Base-by-base conservation (phyloP, 2,329 filamentous ascomycete species). In the Beauveria asiatica region DNA sequence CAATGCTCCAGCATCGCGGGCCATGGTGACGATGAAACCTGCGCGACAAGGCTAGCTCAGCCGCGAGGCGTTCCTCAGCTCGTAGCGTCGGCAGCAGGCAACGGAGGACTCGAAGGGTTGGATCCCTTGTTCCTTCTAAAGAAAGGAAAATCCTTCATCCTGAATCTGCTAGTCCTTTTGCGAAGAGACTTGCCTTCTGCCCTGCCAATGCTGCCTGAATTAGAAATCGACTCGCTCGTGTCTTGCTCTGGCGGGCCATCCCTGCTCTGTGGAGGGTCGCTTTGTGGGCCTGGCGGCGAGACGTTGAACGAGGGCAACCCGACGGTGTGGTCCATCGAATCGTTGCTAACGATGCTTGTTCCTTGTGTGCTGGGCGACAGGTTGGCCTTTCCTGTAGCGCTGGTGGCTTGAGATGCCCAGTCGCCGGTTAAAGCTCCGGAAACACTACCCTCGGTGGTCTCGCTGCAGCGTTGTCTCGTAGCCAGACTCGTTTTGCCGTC, bases 291-390 rank as follows among this genome's bases (percentile, higher is more conserved):
- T 5, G 57, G 57, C 3, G 73, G 72, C 2, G 76, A 75, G 27
- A 77, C 68, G 23, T 74, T 74, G 62, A 71, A 65, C 11, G 67
- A 70, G 0, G 76, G 77, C 21, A 79, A 72, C 63, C 76, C 78
- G 42, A 72, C 68, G 3, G 76, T 75, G 19, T 77, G 77, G 51
- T 84, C 83, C 58, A 79, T 67, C 8, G 82, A 84, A 48, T 84
- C 82, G 59, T 78, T 78, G 70, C 83, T 86, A 64, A 84, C 79
- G 63, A 87, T 83, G 70, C 84, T 87, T 19, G 84, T 87, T 44
- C 83, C 84, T 67, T 84, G 79, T 3, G 84, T 87, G 68, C 83
- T 86, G 2, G 84, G 84, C 25, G 84, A 86, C 41, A 86, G 72
- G 3, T 84, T 83, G 79, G 85, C 80, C 71, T 84, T 85, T 54